Conservation (phyloP, 2,329 filamentous ascomycete genomes). For the Cercospora brassicicola region DNA sequence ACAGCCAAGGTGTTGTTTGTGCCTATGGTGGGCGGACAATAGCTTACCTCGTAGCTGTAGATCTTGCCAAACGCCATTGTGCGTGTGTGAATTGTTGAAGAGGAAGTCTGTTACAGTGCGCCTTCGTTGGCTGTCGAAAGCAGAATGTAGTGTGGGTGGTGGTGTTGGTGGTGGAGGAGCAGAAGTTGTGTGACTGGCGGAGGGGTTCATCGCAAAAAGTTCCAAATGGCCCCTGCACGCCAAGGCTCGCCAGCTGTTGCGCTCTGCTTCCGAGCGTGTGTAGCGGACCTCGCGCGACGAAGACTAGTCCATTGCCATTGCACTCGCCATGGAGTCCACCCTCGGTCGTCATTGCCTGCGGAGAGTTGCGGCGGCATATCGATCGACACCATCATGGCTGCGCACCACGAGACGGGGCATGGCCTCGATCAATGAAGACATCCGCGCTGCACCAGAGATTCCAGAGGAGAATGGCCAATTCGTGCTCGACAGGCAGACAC, state of each 20-base stretch:
- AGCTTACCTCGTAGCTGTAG: slow-evolving; percentile 76
- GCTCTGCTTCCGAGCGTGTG: not conserved
- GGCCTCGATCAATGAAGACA: slow-evolving; percentile 34
- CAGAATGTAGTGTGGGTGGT: slow-evolving; percentile 11
- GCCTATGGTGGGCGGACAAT: slow-evolving; percentile 3
- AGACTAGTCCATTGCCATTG: not conserved
- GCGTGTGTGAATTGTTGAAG: slow-evolving; percentile 20
- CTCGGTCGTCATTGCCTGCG: slow-evolving; percentile 35
- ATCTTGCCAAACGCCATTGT: slow-evolving; percentile 80
- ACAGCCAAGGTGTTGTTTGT: slow-evolving; percentile 15
- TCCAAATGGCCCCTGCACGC: not conserved
- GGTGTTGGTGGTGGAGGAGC: slow-evolving; percentile 12
- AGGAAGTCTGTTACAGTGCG: slow-evolving; percentile 24
- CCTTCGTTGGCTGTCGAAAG: slow-evolving; percentile 36
- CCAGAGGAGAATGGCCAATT: slow-evolving; percentile 16
- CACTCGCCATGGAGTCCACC: slow-evolving; percentile 34
- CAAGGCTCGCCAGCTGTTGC: not conserved
- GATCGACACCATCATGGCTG: slow-evolving; percentile 27
- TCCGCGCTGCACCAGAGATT: slow-evolving; percentile 29
- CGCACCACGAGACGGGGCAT: slow-evolving; percentile 30
- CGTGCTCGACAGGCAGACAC: slow-evolving; percentile 1
- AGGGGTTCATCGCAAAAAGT: slow-evolving; percentile 7
- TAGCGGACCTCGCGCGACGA: not conserved
- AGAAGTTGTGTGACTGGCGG: slow-evolving; percentile 10
- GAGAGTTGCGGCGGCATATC: slow-evolving; percentile 33